Percentiles rank a stretch among this genome's conserved stretches.
These are phyloP conservation scores for Silene latifolia DNA, from an alignment of 148 eudicot species.

Conservation along the genomic window DNA sequence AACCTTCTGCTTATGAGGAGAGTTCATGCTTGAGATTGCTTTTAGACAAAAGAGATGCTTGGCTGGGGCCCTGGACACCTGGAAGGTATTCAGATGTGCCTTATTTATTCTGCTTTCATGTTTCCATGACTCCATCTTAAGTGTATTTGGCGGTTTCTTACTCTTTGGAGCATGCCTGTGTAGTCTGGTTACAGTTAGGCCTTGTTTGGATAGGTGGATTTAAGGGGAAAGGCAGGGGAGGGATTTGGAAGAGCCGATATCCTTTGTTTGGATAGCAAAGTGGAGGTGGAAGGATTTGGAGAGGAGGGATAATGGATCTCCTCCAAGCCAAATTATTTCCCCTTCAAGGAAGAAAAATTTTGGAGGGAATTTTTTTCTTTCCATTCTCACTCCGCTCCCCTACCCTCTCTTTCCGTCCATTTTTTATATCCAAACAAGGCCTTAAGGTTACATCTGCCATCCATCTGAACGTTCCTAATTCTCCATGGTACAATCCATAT, in stretches of 20 bases:
- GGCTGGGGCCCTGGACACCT: slow-evolving; percentile 99
- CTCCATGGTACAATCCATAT: background rate
- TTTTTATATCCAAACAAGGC: no score
- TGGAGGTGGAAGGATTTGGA: no score
- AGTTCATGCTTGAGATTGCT: slow-evolving; percentile 94
- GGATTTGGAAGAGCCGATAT: no score
- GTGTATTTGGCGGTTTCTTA: slow-evolving; percentile 4
- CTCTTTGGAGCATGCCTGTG: background rate
- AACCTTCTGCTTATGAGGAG: slow-evolving; percentile 77
- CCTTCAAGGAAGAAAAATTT: no score
- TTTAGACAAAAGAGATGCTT: slow-evolving; percentile 94
- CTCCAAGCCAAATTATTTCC: no score
- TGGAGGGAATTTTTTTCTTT: no score
- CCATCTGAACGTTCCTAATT: background rate
- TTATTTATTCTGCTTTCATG: background rate
- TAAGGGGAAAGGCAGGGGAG: no score
- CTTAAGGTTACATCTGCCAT: background rate
- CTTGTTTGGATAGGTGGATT: no score
- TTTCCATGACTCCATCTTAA: background rate
- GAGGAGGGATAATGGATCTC: no score
- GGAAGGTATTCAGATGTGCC: slow-evolving; percentile 66
- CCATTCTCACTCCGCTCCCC: no score
- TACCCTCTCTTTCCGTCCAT: no score
- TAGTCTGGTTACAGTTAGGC: background rate
- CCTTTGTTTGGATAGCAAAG: no score